These are phyloP conservation scores for Gillenia trifoliata DNA, from an alignment of 306 rosid species.

Conservation along the genomic window DNA sequence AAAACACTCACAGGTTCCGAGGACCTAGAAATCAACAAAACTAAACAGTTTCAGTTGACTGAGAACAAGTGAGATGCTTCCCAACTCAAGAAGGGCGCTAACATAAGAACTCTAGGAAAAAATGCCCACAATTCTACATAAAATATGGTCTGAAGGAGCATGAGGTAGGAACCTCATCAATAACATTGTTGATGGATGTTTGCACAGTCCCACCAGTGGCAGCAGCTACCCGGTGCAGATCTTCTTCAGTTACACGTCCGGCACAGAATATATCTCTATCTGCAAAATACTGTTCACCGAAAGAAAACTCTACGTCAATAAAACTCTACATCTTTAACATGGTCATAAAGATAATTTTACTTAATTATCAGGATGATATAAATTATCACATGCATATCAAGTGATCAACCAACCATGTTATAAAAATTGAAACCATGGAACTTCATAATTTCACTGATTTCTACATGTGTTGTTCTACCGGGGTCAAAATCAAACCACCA, in stretches of 20 bases:
- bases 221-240: slow-evolving; percentile 87
- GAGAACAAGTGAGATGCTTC: neutral
- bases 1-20: slow-evolving; percentile 87
- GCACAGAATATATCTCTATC: slow-evolving; percentile 98
- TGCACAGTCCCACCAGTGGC: slow-evolving; percentile 97
- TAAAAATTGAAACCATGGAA: neutral
- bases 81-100: neutral
- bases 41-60: slow-evolving; percentile 16
- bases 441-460: neutral
- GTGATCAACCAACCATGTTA: neutral
- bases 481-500: neutral
- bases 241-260: slow-evolving; percentile 97
- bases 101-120: neutral
- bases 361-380: neutral
- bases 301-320: slow-evolving; percentile 12
- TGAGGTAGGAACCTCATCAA: slow-evolving; percentile 66
- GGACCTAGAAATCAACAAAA: slow-evolving; percentile 55
- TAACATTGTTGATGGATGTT: slow-evolving; percentile 86
- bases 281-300: slow-evolving; percentile 82
- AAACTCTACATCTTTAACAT: neutral
- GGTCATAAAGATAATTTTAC: neutral
- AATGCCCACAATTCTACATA: neutral
- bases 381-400: neutral
- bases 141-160: neutral
- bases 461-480: neutral